phyloP scores from a whole-genome alignment of 495 filamentous ascomycete species.

The Cryomyces minteri region DNA sequence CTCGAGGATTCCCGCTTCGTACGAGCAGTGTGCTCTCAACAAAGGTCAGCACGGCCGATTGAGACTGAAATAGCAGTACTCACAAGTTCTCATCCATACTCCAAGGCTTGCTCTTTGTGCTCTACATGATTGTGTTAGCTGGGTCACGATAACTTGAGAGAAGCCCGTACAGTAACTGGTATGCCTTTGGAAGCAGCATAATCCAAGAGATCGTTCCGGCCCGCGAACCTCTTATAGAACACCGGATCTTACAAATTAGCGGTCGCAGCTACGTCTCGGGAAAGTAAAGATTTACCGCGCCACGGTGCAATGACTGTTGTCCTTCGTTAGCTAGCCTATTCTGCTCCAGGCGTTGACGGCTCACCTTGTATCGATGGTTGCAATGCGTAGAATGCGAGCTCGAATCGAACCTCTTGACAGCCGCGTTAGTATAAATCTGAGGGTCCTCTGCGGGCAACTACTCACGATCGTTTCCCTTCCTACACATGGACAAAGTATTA shows the following conservation, averaged over 20 bases:
- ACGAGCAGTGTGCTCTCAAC: constrained; percentile 61
- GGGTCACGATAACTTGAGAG: too few species aligned
- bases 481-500: too few species aligned
- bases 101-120: constrained; percentile 77
- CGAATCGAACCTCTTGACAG: constrained; percentile 78
- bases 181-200: constrained; percentile 65
- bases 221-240: constrained; percentile 68
- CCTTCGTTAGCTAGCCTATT: too few species aligned
- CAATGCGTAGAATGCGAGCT: constrained; percentile 46
- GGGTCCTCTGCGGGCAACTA: too few species aligned
- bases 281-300: constrained; percentile 10
- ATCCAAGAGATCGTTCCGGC: constrained; percentile 75
- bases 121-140: too few species aligned
- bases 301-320: constrained; percentile 73
- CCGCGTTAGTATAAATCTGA: constrained; percentile 19
- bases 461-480: too few species aligned
- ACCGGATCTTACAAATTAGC: constrained; percentile 29
- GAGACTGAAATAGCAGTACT: too few species aligned
- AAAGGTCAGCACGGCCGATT: too few species aligned
- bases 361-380: constrained; percentile 32
- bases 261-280: too few species aligned
- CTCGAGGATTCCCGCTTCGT: constrained; percentile 71
- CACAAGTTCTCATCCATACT: constrained; percentile 45
- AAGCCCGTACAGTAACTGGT: constrained; percentile 42
- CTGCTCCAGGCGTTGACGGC: too few species aligned